Base-by-base conservation (phyloP, 1,284 basidiomycete species). In the Coniferiporia weirii region DNA sequence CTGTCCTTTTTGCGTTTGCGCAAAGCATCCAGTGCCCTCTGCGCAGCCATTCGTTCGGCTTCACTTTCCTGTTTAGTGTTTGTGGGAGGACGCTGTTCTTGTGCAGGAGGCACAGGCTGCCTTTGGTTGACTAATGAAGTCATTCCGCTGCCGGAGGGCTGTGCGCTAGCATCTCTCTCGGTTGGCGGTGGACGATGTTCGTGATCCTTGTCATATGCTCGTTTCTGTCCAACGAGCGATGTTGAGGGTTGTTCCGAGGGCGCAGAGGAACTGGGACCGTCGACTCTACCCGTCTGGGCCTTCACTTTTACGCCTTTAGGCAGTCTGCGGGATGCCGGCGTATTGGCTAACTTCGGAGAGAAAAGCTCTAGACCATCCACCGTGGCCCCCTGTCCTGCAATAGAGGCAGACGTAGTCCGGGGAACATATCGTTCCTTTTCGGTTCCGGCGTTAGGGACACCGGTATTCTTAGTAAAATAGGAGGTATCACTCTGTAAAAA, bases 1-100 rank as follows among this genome's bases (percentile, higher is more conserved):
- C 55, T 40, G n/a, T 61, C n/a, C 40, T 57, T 58, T 20, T 61
- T 61, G 45, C 56, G 60, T 55, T 34, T 61, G 27, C 32, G 22
- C 10, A 43, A 58, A 19, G 52, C 50, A 22, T 58, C 52, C 9
- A 58, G 52, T n/a, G 52, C 51, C 38, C 38, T 61, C 27, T 52
- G 22, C 8, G 60, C 56, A 8, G 44, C 19, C 36, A 15, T 10
- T 13, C 35, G 32, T 17, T 34, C 20, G 8, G n/a, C 36, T 20
- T 50, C 36, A 3, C 47, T 47, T 32, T 54, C 49, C 17, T 36
- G 2, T 17, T 43, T 44, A 20, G 10, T 34, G 13, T 40, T n/a
- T 43, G 53, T 2, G 15, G 57, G 52, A 13, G 51, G 27, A 27
- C 27, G 44, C 8, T 19, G 57, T 20, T 3, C 20, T 4, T 47